Conservation (phyloP, 257 asterid species). For the Paulownia fortunei region DNA sequence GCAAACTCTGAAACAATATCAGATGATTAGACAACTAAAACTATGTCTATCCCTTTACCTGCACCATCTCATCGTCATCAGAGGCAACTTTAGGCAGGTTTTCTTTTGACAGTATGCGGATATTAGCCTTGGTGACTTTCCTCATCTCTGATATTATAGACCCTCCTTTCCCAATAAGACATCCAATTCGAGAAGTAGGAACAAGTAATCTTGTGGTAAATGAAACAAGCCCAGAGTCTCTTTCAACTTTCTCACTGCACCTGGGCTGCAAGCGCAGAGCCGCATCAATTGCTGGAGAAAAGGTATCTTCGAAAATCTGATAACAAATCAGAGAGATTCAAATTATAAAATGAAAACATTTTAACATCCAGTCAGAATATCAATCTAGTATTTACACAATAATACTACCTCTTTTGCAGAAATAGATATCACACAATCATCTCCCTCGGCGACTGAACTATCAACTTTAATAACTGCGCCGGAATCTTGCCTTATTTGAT, state of each 20-base stretch:
- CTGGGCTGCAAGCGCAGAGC: constrained; percentile 92
- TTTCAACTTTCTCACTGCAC: constrained; percentile 93
- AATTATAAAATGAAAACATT: constrained; percentile 19
- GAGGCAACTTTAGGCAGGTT: constrained; percentile 93
- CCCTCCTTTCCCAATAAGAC: constrained; percentile 98
- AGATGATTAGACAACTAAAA: constrained; percentile 17
- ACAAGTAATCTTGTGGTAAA: constrained; percentile 83
- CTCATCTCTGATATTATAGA: constrained; percentile 93
- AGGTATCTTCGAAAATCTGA: constrained; percentile 78
- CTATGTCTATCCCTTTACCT: constrained; percentile 50
- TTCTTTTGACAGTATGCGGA: constrained; percentile 88
- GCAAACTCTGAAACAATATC: background rate
- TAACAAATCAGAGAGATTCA: constrained; percentile 2
- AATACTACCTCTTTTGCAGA: constrained; percentile 74
- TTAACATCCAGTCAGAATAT: background rate
- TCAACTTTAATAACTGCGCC: constrained; percentile 87
- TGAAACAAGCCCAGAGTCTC: constrained; percentile 90
- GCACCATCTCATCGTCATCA: constrained; percentile 96
- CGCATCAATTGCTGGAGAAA: constrained; percentile 89
- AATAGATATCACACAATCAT: constrained; percentile 81
- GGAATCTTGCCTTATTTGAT: constrained; percentile 95
- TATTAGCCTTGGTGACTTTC: constrained; percentile 84
- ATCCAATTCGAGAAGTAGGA: constrained; percentile 85
- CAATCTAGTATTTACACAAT: constrained; percentile 15
- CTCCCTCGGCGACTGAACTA: constrained; percentile 80